Conservation (phyloP, 2,329 filamentous ascomycete species). For the Fusarium longipes region DNA sequence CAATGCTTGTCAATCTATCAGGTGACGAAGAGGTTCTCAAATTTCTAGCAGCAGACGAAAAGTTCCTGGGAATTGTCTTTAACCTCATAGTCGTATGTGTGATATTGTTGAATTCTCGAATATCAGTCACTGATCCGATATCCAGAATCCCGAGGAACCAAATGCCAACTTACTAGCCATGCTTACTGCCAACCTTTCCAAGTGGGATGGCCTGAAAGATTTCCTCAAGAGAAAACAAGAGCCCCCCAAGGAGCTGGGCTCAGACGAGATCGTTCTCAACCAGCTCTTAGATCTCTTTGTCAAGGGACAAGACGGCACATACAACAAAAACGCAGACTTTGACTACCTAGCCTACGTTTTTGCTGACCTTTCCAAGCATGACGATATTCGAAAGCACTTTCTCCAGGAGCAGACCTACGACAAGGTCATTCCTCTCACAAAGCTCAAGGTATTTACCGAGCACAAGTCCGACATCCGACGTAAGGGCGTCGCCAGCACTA, state of each 20-base stretch:
- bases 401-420: constrained; percentile 80
- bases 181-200: constrained; percentile 91
- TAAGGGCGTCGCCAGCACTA: constrained; percentile 93
- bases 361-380: constrained; percentile 88
- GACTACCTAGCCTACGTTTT: constrained; percentile 96
- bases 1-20: constrained; percentile 87
- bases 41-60: constrained; percentile 79
- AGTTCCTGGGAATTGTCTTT: constrained; percentile 80
- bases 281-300: constrained; percentile 97
- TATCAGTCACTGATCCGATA: constrained; percentile 4
- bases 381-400: constrained; percentile 80
- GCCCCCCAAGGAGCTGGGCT: constrained; percentile 75
- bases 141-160: constrained; percentile 76
- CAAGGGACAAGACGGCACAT: constrained; percentile 82
- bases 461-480: constrained; percentile 84
- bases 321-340: constrained; percentile 87
- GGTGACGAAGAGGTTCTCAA: constrained; percentile 81
- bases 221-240: constrained; percentile 76
- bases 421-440: constrained; percentile 85
- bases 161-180: constrained; percentile 89
- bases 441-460: constrained; percentile 94
- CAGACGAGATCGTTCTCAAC: constrained; percentile 80
- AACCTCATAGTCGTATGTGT: constrained; percentile 76
- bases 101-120: not conserved
- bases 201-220: constrained; percentile 77